phyloP scores from a whole-genome alignment of 2,329 filamentous ascomycete genomes.

The Verticillium nubilum region DNA sequence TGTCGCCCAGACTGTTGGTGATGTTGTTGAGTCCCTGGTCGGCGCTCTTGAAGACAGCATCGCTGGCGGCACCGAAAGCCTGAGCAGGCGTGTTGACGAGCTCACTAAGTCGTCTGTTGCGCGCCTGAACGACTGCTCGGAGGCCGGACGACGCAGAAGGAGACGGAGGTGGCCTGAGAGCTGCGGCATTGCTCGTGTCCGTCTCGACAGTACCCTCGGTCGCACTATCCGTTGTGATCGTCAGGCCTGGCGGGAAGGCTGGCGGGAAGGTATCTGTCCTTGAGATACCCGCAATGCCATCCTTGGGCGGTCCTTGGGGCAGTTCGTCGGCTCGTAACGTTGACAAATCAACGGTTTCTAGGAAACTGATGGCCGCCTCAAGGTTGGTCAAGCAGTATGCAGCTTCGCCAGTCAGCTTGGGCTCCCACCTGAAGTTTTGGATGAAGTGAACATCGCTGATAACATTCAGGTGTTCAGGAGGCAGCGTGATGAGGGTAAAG shows the following conservation, averaged over 20 bases:
- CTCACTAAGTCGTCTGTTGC: constrained; percentile 75
- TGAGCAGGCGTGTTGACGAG: constrained; percentile 80
- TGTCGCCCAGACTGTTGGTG: constrained; percentile 82
- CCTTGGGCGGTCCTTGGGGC: constrained; percentile 61
- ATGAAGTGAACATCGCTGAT: constrained; percentile 96
- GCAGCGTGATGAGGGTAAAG: constrained; percentile 87
- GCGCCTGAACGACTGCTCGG: constrained; percentile 42
- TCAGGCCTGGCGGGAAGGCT: constrained; percentile 43
- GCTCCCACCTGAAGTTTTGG: constrained; percentile 80
- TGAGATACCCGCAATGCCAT: constrained; percentile 38
- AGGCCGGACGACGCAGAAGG: constrained; percentile 28
- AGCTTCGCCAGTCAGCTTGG: constrained; percentile 85
- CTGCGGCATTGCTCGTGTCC: constrained; percentile 22
- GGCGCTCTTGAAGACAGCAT: constrained; percentile 79
- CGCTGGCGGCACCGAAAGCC: constrained; percentile 75
- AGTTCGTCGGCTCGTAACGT: constrained; percentile 78
- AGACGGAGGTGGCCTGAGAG: constrained; percentile 30
- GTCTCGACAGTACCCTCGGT: constrained; percentile 24
- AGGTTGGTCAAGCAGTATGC: constrained; percentile 96
- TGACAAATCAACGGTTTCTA: constrained; percentile 91
- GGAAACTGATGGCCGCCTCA: constrained; percentile 88
- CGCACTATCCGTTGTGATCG: constrained; percentile 15
- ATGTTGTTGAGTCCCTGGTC: constrained; percentile 92
- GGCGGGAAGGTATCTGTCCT: constrained; percentile 52
- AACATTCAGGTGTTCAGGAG: constrained; percentile 77